Conservation (phyloP, 1,284 basidiomycete species). For the Sanghuangporus baumii region DNA sequence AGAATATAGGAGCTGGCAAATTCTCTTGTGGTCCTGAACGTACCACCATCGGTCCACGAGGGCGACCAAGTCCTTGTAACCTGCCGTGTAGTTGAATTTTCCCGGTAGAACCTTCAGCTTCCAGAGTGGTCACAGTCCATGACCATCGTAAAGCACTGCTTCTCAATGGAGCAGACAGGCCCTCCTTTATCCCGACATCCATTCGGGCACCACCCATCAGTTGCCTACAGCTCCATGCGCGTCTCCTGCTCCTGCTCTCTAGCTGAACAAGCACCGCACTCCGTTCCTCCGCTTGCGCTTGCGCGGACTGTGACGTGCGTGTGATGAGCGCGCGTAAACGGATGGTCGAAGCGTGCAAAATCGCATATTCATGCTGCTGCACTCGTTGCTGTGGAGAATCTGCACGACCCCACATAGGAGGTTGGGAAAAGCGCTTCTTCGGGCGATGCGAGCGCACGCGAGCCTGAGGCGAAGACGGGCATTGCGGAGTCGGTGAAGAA, state of each 20-base stretch:
- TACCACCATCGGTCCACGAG: neutral
- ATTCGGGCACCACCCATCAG: neutral
- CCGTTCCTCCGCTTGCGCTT: neutral
- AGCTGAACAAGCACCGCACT: constrained; percentile 31
- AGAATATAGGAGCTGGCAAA: neutral
- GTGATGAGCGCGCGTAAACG: constrained; percentile 5
- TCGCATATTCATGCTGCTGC: constrained; percentile 10
- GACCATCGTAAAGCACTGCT: neutral
- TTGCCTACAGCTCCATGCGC: constrained; percentile 47
- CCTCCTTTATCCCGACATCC: neutral
- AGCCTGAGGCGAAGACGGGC: neutral
- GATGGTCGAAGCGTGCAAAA: constrained; percentile 4
- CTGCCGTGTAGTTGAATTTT: neutral
- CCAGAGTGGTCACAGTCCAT: neutral
- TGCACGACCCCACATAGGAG: neutral
- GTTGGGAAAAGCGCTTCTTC: neutral
- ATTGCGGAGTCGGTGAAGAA: neutral
- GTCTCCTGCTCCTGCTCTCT: constrained; percentile 44
- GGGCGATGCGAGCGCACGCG: neutral
- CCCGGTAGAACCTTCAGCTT: neutral
- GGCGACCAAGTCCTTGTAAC: neutral
- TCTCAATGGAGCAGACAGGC: neutral
- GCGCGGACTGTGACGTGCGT: neutral
- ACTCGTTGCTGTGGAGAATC: neutral
- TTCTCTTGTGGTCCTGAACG: neutral